Conservation (phyloP, 2,329 filamentous ascomycete species). For the Monosporascus cannonballus region DNA sequence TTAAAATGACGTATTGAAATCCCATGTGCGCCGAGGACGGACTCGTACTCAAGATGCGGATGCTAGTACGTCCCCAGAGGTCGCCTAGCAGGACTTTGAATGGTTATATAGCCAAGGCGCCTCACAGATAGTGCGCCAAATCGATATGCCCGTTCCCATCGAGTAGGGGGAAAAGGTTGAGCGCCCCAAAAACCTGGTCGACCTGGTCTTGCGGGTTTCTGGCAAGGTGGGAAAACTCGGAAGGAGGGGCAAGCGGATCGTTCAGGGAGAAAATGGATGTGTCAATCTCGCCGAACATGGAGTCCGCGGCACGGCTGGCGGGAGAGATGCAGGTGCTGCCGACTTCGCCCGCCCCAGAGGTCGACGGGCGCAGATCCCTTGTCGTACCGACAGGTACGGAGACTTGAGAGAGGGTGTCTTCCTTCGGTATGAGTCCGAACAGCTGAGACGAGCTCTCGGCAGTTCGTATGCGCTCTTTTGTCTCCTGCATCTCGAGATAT, state of each 20-base stretch:
- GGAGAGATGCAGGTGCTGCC: constrained; percentile 19
- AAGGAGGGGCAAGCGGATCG: constrained; percentile 4
- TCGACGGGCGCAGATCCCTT: neutral
- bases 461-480: constrained; percentile 38
- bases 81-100: too few species aligned
- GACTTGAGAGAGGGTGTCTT: constrained; percentile 2
- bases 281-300: constrained; percentile 15
- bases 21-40: too few species aligned
- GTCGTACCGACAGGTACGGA: neutral
- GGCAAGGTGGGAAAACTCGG: constrained; percentile 34
- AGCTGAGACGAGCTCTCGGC: constrained; percentile 46
- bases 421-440: constrained; percentile 41
- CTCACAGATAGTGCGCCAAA: constrained; percentile 34
- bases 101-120: too few species aligned
- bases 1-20: too few species aligned
- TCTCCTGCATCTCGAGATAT: constrained; percentile 42
- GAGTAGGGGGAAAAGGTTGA: constrained; percentile 46
- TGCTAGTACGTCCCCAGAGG: too few species aligned
- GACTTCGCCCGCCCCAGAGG: constrained; percentile 4
- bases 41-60: too few species aligned
- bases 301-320: constrained; percentile 10
- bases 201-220: constrained; percentile 31
- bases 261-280: constrained; percentile 26
- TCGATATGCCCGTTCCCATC: constrained; percentile 49
- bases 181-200: constrained; percentile 35